These are phyloP conservation scores for Cyclocybe aegerita DNA, from an alignment of 768 basidiomycete genomes.

Conservation along the genomic window DNA sequence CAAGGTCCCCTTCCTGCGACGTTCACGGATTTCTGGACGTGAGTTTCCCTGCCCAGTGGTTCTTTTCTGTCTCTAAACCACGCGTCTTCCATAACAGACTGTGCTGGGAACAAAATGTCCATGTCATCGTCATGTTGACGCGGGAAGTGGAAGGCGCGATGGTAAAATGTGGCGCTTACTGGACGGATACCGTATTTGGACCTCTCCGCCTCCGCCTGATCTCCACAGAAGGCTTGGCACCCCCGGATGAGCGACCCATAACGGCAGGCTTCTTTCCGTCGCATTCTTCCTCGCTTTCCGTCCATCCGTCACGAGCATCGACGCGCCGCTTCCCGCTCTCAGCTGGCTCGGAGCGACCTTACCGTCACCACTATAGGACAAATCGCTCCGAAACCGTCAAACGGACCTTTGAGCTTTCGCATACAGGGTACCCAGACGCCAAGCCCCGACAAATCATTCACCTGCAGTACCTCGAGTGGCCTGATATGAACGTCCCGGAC, in stretches of 20 bases:
- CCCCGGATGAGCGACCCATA: slow-evolving; percentile 20
- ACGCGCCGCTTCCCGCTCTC: slow-evolving; percentile 12
- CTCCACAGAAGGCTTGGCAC: slow-evolving; percentile 31
- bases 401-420: slow-evolving; percentile 67
- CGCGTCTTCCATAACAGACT: slow-evolving; percentile 48
- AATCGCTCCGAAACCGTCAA: slow-evolving; percentile 39
- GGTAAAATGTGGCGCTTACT: slow-evolving; percentile 91
- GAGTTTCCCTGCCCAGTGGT: slow-evolving; percentile 27
- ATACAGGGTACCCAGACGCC: slow-evolving; percentile 57
- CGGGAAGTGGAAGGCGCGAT: slow-evolving; percentile 80
- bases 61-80: background rate
- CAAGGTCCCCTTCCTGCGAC: slow-evolving; percentile 84
- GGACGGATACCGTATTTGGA: slow-evolving; percentile 66
- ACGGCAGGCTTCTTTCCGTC: slow-evolving; percentile 34
- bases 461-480: slow-evolving; percentile 93
- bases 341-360: slow-evolving; percentile 12
- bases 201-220: slow-evolving; percentile 47
- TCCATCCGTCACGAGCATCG: slow-evolving; percentile 7
- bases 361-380: slow-evolving; percentile 22
- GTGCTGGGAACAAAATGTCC: slow-evolving; percentile 89
- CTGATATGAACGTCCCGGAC: slow-evolving; percentile 93
- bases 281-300: slow-evolving; percentile 3
- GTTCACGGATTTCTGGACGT: slow-evolving; percentile 91
- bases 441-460: slow-evolving; percentile 74
- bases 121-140: slow-evolving; percentile 94